A percentile compares a stretch with the other conserved stretches of the same genome.
phyloP scores from a whole-genome alignment of 106 monocot species.

The Vanilla planifolia region DNA sequence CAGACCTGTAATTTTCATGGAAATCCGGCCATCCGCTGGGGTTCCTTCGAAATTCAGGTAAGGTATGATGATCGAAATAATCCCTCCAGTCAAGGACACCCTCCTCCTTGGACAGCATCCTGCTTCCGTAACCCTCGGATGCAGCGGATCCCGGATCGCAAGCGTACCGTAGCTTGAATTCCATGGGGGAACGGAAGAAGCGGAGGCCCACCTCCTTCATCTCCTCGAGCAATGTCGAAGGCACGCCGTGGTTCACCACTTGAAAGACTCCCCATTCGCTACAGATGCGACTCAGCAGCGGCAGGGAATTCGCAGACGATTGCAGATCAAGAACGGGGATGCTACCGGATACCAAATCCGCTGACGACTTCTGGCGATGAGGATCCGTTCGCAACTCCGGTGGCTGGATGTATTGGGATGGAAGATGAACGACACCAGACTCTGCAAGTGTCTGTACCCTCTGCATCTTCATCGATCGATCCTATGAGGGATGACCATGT shows the following conservation, averaged over 20 bases:
- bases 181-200: constrained; percentile 53
- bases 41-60: constrained; percentile 64
- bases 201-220: constrained; percentile 35
- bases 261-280: constrained; percentile 87
- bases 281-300: constrained; percentile 29
- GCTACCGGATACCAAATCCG: background rate
- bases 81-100: constrained; percentile 91
- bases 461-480: background rate
- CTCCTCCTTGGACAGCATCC: constrained; percentile 65
- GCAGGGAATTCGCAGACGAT: constrained; percentile 11
- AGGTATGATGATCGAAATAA: constrained; percentile 91
- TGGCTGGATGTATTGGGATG: constrained; percentile 73
- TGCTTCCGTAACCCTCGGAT: constrained; percentile 87
- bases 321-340: constrained; percentile 52
- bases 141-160: constrained; percentile 50
- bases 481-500: background rate
- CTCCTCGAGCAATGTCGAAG: constrained; percentile 26
- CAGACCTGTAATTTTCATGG: constrained; percentile 63
- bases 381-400: constrained; percentile 34
- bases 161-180: constrained; percentile 41
- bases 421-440: constrained; percentile 36
- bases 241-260: constrained; percentile 67
- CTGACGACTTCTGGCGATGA: background rate
- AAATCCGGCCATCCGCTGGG: constrained; percentile 66
- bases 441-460: constrained; percentile 64